Conservation (phyloP, 352 stramenopile genomes). For the Phytophthora sojae region DNA sequence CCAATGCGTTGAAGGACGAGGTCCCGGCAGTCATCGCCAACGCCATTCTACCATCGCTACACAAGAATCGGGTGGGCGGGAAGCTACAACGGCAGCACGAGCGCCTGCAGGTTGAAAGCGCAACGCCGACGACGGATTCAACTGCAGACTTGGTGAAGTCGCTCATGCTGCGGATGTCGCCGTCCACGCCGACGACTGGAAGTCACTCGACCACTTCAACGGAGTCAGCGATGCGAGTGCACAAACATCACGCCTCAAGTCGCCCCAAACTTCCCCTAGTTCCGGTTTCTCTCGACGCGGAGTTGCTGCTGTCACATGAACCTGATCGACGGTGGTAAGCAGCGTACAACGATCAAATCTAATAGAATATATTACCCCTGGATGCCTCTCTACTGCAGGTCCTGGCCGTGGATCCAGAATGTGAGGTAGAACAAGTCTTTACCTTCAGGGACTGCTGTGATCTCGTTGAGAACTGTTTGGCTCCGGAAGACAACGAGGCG, state of each 20-base stretch:
- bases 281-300: conserved; percentile 25
- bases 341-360: not conserved
- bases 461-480: conserved; percentile 73
- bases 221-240: conserved; percentile 2
- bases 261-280: conserved; percentile 20
- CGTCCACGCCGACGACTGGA: conserved; percentile 4
- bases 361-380: not conserved
- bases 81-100: conserved; percentile 4
- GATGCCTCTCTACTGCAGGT: conserved; percentile 29
- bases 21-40: conserved; percentile 13
- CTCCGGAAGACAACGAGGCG: conserved; percentile 78
- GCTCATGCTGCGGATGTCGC: conserved; percentile 18
- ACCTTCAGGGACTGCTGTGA: conserved; percentile 42
- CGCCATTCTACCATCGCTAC: conserved; percentile 28
- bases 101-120: conserved; percentile 3
- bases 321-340: conserved; percentile 7
- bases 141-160: conserved; percentile 19
- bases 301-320: conserved; percentile 15
- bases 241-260: conserved; percentile 8
- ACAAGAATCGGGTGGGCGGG: conserved; percentile 20
- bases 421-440: conserved; percentile 67
- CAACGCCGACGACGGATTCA: conserved; percentile 10
- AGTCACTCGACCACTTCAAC: conserved; percentile 11
- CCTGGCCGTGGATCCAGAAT: conserved; percentile 89
- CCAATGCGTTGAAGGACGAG: conserved; percentile 3